Evolutionary conservation across 176 grass and related monocot species (phyloP).

Genomic region (Areca catechu): DNA sequence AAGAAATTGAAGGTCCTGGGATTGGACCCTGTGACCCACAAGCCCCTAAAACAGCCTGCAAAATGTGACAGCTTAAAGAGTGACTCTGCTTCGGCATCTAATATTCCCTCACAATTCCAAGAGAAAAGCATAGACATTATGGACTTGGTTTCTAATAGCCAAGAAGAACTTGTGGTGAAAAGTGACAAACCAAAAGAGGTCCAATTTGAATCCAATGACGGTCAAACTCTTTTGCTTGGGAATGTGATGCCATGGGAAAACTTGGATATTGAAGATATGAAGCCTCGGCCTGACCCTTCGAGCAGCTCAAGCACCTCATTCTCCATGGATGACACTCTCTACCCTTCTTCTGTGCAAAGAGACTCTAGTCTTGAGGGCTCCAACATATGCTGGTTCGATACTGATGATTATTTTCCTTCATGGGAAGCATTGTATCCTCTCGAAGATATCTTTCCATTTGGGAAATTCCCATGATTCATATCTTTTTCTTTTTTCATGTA

Average conservation of each 20-base stretch:
- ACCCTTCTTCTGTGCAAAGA: not conserved
- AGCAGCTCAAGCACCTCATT: not conserved
- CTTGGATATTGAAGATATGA: not conserved
- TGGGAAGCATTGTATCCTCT: slow-evolving; percentile 2
- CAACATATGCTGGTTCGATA: too few species aligned
- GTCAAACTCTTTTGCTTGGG: too few species aligned
- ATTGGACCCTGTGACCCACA: slow-evolving; percentile 15
- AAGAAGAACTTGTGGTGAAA: not conserved
- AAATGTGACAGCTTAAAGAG: not conserved
- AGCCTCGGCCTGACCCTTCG: not conserved
- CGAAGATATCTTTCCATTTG: not conserved
- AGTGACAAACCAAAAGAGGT: not conserved
- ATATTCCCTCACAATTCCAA: not conserved
- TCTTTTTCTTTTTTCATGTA: too few species aligned
- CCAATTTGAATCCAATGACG: not conserved
- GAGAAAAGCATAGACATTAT: not conserved
- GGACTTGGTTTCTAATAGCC: too few species aligned
- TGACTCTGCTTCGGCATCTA: too few species aligned
- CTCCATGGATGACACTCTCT: not conserved
- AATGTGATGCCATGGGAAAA: not conserved
- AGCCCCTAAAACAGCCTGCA: not conserved
- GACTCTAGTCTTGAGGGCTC: not conserved
- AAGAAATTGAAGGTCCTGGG: slow-evolving; percentile 26
- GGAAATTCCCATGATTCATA: not conserved
- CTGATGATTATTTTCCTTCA: not conserved